Evolutionary conservation across 1,139 yeast genomes (phyloP).

Genomic region (Candida sp.): DNA sequence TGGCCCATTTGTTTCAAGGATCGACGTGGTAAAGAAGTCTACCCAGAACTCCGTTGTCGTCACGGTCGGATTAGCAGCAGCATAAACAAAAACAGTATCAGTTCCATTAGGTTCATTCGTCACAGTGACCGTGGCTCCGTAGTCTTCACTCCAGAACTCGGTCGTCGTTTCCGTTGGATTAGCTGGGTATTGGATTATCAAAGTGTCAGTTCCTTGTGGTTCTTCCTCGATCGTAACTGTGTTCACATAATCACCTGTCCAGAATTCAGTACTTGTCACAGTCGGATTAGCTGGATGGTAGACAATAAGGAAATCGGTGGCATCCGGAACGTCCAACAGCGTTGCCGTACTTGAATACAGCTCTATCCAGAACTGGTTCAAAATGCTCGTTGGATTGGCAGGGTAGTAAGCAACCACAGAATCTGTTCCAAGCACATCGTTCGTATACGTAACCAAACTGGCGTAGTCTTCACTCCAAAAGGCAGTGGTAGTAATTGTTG

Average conservation of each 20-base stretch:
- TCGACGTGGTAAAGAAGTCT: conserved; percentile 9
- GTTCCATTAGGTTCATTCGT: conserved; percentile 9
- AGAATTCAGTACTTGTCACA: conserved; percentile 3
- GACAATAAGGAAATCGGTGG: conserved; percentile 17
- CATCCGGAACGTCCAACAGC: conserved; percentile 8
- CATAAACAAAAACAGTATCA: conserved; percentile 18
- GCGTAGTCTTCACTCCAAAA: conserved; percentile 10
- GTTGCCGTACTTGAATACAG: conserved; percentile 13
- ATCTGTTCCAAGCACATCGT: conserved; percentile 16
- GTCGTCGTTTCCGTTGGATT: conserved; percentile 16
- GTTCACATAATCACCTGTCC: conserved; percentile 2
- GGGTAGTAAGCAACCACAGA: conserved; percentile 23
- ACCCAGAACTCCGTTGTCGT: conserved; percentile 3
- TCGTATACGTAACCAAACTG: conserved; percentile 12
- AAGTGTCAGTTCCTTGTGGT: conserved; percentile 19
- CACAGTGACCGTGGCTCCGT: conserved; percentile 11
- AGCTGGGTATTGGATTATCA: conserved; percentile 22
- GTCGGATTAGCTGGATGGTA: conserved; percentile 13
- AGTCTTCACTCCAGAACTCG: conserved; percentile 11
- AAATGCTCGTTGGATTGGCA: too few species aligned
- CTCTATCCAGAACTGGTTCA: conserved; percentile 12
- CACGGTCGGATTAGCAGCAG: conserved; percentile 8
- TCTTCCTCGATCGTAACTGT: conserved; percentile 11
- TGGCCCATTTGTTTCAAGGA: conserved; percentile 8
- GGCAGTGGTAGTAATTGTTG: background rate